Percentiles rank a stretch among this genome's conserved stretches.
phyloP scores from a whole-genome alignment of 2,329 filamentous ascomycete genomes.

The Fusarium cyanostomum region DNA sequence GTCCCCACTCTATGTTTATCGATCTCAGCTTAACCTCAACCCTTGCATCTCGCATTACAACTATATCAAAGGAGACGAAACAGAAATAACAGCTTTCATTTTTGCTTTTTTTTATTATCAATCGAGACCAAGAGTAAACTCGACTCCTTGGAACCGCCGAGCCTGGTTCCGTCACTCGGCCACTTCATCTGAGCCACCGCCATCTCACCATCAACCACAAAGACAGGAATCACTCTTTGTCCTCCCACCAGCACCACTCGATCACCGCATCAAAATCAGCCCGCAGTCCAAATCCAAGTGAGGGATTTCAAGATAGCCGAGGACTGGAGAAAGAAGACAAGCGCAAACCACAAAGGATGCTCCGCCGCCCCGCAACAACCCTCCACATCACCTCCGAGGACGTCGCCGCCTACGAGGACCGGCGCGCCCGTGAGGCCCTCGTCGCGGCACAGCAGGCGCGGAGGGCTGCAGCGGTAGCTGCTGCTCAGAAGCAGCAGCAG shows the following conservation, averaged over 20 bases:
- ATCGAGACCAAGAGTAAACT: not conserved
- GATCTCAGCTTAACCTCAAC: conserved; percentile 1
- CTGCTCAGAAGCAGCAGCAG: conserved; percentile 25
- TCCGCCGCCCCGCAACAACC: conserved; percentile 73
- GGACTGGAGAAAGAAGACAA: not conserved
- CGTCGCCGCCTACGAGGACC: conserved; percentile 75
- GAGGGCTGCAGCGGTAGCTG: conserved; percentile 38
- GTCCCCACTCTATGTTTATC: conserved; percentile 22
- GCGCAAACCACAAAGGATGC: conserved; percentile 55
- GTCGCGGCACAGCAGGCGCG: conserved; percentile 47
- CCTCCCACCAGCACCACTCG: not conserved
- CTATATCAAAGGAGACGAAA: not conserved
- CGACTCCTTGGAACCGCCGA: too few relatives aligned
- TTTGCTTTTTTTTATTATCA: not conserved
- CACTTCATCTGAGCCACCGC: not conserved
- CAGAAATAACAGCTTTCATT: not conserved
- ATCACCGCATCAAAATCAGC: not conserved
- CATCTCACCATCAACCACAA: not conserved
- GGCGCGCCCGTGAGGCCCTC: conserved; percentile 57
- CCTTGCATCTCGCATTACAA: not conserved
- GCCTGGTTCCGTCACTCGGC: too few relatives aligned
- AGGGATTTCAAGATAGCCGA: not conserved
- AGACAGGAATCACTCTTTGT: conserved; percentile 10
- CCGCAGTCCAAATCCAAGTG: not conserved
- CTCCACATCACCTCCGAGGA: conserved; percentile 76